Base-by-base conservation (phyloP, 2,329 filamentous ascomycete species). In the Beauveria scarabaeidicola region DNA sequence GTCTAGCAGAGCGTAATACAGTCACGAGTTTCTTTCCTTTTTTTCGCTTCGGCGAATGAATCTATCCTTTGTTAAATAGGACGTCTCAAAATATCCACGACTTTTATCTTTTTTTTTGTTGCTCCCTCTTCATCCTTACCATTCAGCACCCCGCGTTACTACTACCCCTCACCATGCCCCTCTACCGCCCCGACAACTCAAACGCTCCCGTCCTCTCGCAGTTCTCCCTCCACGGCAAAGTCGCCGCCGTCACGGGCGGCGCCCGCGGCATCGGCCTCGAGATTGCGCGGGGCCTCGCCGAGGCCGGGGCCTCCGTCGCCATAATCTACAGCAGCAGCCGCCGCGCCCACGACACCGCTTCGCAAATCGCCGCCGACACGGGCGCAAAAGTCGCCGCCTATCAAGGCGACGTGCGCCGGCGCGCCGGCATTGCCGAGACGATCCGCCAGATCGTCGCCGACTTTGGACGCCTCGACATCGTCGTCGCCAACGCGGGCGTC, bases 381-480 rank as follows among this genome's bases (percentile, higher is more conserved):
- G 62, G 61, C 32, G 62, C 59, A 27, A 38, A 61, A 2, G 66
- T 71, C n/a, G 67, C 68, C 61, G 72, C 73, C 5, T 74, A 72
- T 62, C 66, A 69, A 62, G 72, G 69, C 66, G 66, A 75, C 48
- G 73, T 76, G 5, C 62, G 64, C 19, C 67, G 64, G 46, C 64
- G 64, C 0, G 64, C 63, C 29, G 65, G 43, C 51, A 60, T 60
- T 11, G 51, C 52, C 9, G 43, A 61, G 8, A 60, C 61, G 1
- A 41, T 67, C 9, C 46, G 62, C n/a, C 11, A 64, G 19, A 64
- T 69, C 10, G 60, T 60, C 3, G 51, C 59, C 19, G 63, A 64
- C 15, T 70, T 70, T 47, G 61, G 63, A 3, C 50, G 52, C 4
- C 55, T 65, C 2, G 68, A 71, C 52, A 55, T 71, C 7, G 61